Conservation (phyloP, 2,329 filamentous ascomycete genomes). For the Botrytis hyacinthi region DNA sequence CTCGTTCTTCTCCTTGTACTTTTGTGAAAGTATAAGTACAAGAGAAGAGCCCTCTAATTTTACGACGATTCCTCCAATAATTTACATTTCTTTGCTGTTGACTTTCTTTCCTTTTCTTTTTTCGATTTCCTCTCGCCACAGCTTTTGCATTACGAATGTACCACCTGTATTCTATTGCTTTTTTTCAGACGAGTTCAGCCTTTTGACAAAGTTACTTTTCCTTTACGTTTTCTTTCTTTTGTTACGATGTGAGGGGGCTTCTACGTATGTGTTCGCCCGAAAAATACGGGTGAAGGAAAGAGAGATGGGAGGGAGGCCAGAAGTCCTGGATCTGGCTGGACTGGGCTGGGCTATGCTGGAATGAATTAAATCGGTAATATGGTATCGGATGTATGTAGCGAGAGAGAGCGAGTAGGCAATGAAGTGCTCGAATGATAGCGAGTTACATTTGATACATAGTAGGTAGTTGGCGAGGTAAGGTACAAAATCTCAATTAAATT, state of each 20-base stretch:
- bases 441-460: neutral
- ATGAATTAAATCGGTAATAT: neutral
- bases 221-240: neutral
- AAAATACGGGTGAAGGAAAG: neutral
- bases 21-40: neutral
- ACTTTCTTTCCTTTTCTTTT: neutral
- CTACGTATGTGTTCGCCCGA: neutral
- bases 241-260: neutral
- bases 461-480: neutral
- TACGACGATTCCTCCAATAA: neutral
- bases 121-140: neutral
- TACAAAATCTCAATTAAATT: neutral
- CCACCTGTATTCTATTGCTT: conserved; percentile 18
- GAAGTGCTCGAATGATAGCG: neutral
- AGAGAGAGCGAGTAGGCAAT: neutral
- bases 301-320: neutral
- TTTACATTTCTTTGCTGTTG: neutral
- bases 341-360: neutral
- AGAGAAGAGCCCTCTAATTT: conserved; percentile 1
- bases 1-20: neutral
- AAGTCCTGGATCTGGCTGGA: neutral
- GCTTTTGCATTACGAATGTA: conserved; percentile 1
- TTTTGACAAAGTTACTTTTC: neutral
- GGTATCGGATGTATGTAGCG: neutral
- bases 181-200: neutral